phyloP scores from a whole-genome alignment of 768 basidiomycete species.

The Guyanaporus albipodus region DNA sequence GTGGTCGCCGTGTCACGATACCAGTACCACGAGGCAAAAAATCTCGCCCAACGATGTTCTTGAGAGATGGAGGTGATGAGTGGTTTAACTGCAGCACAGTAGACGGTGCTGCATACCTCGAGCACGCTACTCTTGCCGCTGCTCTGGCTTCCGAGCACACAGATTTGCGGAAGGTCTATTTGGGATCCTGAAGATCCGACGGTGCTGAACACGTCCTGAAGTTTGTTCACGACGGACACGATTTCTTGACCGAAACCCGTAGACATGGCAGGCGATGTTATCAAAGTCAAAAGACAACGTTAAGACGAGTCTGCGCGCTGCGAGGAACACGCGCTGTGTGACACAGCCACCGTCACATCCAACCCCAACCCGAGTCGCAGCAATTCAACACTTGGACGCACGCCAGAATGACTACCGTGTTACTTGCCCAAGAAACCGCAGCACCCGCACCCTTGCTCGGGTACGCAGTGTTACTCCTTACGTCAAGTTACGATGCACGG shows the following conservation, averaged over 20 bases:
- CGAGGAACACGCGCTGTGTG: conserved; percentile 24
- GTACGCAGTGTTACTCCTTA: conserved; percentile 4
- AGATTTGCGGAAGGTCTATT: conserved; percentile 91
- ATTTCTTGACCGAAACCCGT: conserved; percentile 78
- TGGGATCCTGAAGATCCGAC: conserved; percentile 73
- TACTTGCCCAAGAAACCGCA: conserved; percentile 1
- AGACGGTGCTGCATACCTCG: conserved; percentile 50
- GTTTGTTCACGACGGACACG: conserved; percentile 78
- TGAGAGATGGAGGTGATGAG: conserved; percentile 9
- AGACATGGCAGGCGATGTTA: conserved; percentile 34
- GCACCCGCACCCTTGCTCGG: not conserved
- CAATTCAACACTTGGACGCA: not conserved
- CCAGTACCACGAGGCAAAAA: conserved; percentile 98
- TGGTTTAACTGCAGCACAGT: not conserved
- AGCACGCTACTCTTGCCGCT: conserved; percentile 92
- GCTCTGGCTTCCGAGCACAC: conserved; percentile 87
- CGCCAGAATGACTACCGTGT: not conserved
- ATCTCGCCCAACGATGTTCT: conserved; percentile 98
- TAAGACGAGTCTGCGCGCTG: conserved; percentile 1
- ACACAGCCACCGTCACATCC: conserved; percentile 26
- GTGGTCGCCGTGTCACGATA: conserved; percentile 94
- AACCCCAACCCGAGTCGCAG: not conserved
- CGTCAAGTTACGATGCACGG: not conserved
- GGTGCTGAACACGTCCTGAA: conserved; percentile 86
- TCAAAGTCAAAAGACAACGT: conserved; percentile 14